Percentiles rank a stretch among this genome's conserved stretches.
Conservation (phyloP, 2,329 filamentous ascomycete species). For the Colletotrichum sublineola region DNA sequence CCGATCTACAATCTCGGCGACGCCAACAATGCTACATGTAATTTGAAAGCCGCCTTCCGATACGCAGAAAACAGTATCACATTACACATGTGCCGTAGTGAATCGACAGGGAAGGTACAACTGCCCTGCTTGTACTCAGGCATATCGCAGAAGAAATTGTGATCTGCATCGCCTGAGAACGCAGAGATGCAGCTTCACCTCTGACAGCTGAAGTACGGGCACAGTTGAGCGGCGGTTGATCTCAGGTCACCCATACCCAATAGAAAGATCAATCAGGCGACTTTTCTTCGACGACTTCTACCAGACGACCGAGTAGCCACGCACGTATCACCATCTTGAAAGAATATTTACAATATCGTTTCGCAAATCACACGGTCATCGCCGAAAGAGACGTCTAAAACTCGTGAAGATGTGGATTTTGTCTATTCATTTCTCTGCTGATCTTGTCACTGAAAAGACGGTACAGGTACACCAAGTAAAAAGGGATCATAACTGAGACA, state of each 20-base stretch:
- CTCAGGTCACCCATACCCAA: background rate
- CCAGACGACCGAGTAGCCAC: background rate
- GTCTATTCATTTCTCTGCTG: background rate
- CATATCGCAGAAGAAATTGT: background rate
- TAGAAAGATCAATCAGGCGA: too few species aligned
- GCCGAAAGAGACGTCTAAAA: background rate
- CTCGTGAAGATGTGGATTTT: background rate
- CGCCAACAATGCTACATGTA: background rate
- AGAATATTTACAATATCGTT: background rate
- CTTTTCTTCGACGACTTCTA: background rate
- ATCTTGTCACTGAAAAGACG: background rate
- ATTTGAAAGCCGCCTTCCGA: background rate
- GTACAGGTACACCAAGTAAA: fast-evolving
- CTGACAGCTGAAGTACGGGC: background rate
- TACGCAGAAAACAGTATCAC: background rate
- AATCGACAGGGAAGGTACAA: background rate
- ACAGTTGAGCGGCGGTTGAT: background rate
- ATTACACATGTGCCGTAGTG: background rate
- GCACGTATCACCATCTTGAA: background rate
- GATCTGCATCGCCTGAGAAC: background rate
- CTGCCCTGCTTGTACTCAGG: background rate
- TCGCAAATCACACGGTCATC: background rate
- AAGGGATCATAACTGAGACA: background rate
- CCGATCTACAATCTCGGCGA: background rate
- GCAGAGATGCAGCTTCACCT: background rate